Evolutionary conservation across 2,329 filamentous ascomycete species (phyloP), one percentile per base, ranked within the genome.

Genomic region (Chrysoporthe puriensis): DNA sequence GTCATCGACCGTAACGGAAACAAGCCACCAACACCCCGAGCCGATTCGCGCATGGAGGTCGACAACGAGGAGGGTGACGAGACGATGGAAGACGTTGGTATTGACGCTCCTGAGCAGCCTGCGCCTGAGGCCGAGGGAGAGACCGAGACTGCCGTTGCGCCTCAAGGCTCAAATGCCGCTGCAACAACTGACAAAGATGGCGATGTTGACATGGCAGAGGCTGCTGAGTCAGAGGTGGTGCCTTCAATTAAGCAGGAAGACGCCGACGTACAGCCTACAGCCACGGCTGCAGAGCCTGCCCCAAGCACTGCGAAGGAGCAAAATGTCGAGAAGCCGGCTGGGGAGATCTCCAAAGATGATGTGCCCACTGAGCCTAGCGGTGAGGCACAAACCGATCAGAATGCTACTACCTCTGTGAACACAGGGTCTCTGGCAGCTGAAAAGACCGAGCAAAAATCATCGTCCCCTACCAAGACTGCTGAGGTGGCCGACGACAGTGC

Each of bases 121-220:
- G 71, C 70, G 43, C 65, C 46, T 6, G 70, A 76, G 48, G 71
- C 71, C 14, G 67, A 69, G 14, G 70, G 72, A 62, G 70, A 46
- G 34, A 57, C 64, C 21, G 57, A 64, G 14, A 16, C 63, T 56
- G 52, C 56, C 21, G 36, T 58, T 4, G 62, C 58, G 40, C 36
- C 59, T 26, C 52, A 54, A 36, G 48, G n/a, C 16, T 40, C 68
- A 8, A 56, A 36, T 62, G 46, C 70, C 36, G 75, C 76, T 21
- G 69, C 73, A 4, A 77, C 77, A 32, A 74, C 80, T 4, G 83
- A 85, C 36, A 76, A 76, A 2, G 84, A 86, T 66, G 84, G 83
- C 18, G 83, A 86, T 72, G 77, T 86, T 11, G 82, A 84, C 9
- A 86, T 86, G 83, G 77, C 77, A 1, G 81, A 81, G 57, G 71